Percentiles rank a stretch among this genome's conserved stretches.
Conservation (phyloP, 1,139 yeast species). For the Kodamaea alishanica region DNA sequence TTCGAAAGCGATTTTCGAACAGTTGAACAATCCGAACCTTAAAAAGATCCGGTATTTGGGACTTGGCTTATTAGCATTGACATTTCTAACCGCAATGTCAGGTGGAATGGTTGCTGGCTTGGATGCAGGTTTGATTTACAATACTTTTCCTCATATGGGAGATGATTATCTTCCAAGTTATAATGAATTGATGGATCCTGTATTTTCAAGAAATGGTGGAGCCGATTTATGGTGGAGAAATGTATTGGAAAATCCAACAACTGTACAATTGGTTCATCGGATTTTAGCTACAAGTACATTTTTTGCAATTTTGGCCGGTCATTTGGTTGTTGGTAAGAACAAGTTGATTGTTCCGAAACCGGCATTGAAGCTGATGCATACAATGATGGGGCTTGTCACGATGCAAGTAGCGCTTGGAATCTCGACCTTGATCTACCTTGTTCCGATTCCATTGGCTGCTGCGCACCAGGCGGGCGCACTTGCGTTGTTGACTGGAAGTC, state of each 20-base stretch:
- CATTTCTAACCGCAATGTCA: conserved; percentile 87
- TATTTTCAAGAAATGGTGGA: conserved; percentile 65
- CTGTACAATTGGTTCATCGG: conserved; percentile 91
- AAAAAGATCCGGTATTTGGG: conserved; percentile 54
- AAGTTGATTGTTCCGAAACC: conserved; percentile 59
- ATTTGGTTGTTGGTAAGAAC: conserved; percentile 54
- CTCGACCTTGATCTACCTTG: conserved; percentile 77
- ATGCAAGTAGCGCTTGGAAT: conserved; percentile 86
- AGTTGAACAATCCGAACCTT: conserved; percentile 50
- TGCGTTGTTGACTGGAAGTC: conserved; percentile 75
- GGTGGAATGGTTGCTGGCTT: conserved; percentile 98
- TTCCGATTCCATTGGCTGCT: conserved; percentile 91
- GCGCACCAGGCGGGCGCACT: conserved; percentile 97
- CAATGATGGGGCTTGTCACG: conserved; percentile 75
- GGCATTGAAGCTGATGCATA: conserved; percentile 53
- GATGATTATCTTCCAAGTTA: conserved; percentile 67
- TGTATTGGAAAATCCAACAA: conserved; percentile 89
- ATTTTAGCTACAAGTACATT: conserved; percentile 81
- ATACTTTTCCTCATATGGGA: conserved; percentile 97
- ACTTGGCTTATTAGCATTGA: conserved; percentile 56
- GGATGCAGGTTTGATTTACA: conserved; percentile 95
- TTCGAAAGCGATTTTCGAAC: conserved; percentile 51
- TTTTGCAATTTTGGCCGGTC: conserved; percentile 62
- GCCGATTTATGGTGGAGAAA: conserved; percentile 90
- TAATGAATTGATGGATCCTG: conserved; percentile 71